phyloP scores from a whole-genome alignment of 305 asterid species.

The Solanum aculeatissimum region DNA sequence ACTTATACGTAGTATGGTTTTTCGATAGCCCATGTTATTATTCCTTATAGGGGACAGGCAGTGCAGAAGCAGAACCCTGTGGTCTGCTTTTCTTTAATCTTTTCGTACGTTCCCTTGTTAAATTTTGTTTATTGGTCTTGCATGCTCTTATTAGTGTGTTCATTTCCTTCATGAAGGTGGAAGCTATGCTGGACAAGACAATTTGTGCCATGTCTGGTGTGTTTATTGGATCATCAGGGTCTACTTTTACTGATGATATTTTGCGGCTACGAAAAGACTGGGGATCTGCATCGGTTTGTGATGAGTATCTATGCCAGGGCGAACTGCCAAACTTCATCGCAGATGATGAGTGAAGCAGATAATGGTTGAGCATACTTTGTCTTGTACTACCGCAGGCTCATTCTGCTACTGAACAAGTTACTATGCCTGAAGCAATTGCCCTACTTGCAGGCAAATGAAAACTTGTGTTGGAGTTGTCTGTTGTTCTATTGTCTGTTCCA shows the following conservation, averaged over 20 bases:
- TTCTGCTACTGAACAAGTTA: background rate
- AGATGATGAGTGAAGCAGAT: constrained; percentile 43
- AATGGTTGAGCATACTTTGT: background rate
- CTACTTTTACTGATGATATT: constrained; percentile 96
- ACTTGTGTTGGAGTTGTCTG: background rate
- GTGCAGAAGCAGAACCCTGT: background rate
- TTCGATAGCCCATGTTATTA: background rate
- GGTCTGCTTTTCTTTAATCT: background rate
- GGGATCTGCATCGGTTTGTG: constrained; percentile 82
- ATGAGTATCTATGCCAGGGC: constrained; percentile 74
- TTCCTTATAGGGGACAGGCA: background rate
- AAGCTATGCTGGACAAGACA: constrained; percentile 97
- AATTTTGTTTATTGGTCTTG: background rate
- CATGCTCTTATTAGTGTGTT: background rate
- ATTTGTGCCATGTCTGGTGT: constrained; percentile 84
- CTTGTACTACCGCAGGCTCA: background rate
- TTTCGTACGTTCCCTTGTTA: background rate
- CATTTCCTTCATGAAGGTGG: constrained; percentile 40
- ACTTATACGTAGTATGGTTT: background rate
- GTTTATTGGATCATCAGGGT: constrained; percentile 86
- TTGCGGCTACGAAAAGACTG: constrained; percentile 80
- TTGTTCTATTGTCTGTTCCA: background rate
- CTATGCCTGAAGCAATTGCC: background rate
- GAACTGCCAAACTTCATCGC: constrained; percentile 74
- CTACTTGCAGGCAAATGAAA: background rate